Evolutionary conservation across 2,329 filamentous ascomycete genomes (phyloP).

Genomic region (Cladophialophora bantiana): DNA sequence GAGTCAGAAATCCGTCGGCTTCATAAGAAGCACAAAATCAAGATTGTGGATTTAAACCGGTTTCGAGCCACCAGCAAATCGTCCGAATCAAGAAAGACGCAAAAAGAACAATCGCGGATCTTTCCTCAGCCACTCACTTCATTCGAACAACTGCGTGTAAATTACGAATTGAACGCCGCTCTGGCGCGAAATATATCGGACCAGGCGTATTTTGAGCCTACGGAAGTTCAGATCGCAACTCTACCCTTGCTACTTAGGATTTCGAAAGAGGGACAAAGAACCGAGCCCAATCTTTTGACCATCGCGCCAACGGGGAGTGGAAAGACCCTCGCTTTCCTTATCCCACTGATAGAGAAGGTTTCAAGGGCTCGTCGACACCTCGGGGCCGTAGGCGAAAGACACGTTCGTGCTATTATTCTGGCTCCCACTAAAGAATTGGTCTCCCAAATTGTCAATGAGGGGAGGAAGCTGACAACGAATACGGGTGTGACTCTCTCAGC

Average conservation of each 20-base stretch:
- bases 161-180: conserved; percentile 75
- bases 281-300: conserved; percentile 73
- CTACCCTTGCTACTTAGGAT: conserved; percentile 74
- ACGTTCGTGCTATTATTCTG: conserved; percentile 72
- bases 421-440: conserved; percentile 83
- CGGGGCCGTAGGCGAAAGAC: conserved; percentile 60
- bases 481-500: conserved; percentile 80
- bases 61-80: conserved; percentile 42
- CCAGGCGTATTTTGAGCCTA: conserved; percentile 88
- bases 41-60: conserved; percentile 74
- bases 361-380: conserved; percentile 56
- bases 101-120: conserved; percentile 63
- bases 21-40: conserved; percentile 80
- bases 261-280: conserved; percentile 53
- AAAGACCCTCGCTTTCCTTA: conserved; percentile 91
- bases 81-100: conserved; percentile 53
- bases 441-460: conserved; percentile 81
- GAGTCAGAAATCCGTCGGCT: conserved; percentile 71
- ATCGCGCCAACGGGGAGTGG: conserved; percentile 95
- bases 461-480: conserved; percentile 76
- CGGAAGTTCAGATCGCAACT: conserved; percentile 89
- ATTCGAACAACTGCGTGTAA: conserved; percentile 74
- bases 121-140: conserved; percentile 80
- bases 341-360: conserved; percentile 82
- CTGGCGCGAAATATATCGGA: conserved; percentile 78